Conservation (phyloP, 371 early-diverging fungal genomes). For the Vairimorpha necatrix region DNA sequence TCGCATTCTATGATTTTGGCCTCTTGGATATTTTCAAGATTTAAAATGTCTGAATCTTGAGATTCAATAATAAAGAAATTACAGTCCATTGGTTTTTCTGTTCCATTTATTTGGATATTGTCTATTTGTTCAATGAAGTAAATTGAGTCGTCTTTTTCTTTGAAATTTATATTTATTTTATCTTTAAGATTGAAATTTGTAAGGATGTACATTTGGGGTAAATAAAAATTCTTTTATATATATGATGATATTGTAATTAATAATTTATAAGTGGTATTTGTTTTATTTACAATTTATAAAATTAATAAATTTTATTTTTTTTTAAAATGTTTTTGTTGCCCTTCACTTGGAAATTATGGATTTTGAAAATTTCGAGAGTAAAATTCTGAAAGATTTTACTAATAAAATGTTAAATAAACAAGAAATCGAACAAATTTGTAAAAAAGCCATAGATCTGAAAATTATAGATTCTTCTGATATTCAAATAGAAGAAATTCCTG, state of each 20-base stretch:
- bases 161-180: constrained; percentile 13
- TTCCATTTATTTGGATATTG: constrained; percentile 3
- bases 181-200: neutral
- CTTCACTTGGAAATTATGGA: neutral
- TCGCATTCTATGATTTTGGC: neutral
- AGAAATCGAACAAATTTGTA: constrained; percentile 1
- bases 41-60: neutral
- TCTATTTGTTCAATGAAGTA: constrained; percentile 8
- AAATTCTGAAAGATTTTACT: neutral
- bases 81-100: constrained; percentile 14
- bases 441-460: neutral
- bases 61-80: constrained; percentile 19
- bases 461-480: neutral
- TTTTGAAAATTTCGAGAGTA: neutral
- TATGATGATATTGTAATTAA: too few relatives aligned
- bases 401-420: neutral
- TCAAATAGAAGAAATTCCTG: neutral
- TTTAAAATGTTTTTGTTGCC: too few relatives aligned
- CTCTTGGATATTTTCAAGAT: neutral
- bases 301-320: too few relatives aligned
- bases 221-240: neutral
- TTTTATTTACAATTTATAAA: too few relatives aligned
- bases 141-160: constrained; percentile 7
- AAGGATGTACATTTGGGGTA: neutral
- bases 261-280: too few relatives aligned